A percentile compares a stretch with the other conserved stretches of the same genome.
Conservation (phyloP, 75 land plant genomes). For the Picea sitchensis region DNA sequence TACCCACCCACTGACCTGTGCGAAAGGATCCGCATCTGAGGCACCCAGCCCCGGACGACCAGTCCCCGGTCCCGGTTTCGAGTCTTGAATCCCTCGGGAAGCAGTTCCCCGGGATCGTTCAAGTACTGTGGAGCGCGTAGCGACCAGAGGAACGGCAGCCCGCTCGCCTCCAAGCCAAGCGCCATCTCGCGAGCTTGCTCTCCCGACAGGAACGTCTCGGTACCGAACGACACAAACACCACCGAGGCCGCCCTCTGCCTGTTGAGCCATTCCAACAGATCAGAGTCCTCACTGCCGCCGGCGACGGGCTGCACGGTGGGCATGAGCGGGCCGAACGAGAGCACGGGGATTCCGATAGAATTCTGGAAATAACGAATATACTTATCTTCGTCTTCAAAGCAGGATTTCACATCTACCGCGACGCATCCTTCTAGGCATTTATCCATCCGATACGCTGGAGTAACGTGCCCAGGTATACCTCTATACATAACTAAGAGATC, state of each 20-base stretch:
- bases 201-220: conserved; percentile 16
- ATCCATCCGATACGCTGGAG: not conserved
- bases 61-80: conserved; percentile 27
- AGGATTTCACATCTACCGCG: not conserved
- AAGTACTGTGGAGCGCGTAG: conserved; percentile 1
- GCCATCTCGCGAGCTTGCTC: conserved; percentile 28
- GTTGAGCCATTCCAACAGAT: conserved; percentile 27
- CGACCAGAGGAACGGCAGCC: conserved; percentile 38
- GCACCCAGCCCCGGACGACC: conserved; percentile 34
- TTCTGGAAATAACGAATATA: not conserved
- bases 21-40: conserved; percentile 28
- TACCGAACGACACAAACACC: conserved; percentile 42
- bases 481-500: not conserved
- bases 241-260: conserved; percentile 23
- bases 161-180: conserved; percentile 27
- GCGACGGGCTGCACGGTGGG: not conserved
- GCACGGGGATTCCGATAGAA: not conserved
- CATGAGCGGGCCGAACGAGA: conserved; percentile 5
- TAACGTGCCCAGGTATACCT: not conserved
- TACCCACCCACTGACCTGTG: conserved; percentile 35
- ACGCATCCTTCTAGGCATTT: not conserved
- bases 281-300: not conserved
- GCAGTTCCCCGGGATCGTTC: not conserved
- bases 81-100: conserved; percentile 40
- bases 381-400: conserved; percentile 9